phyloP scores from a whole-genome alignment of 2,329 filamentous ascomycete genomes.

The Penicillium crustosum region DNA sequence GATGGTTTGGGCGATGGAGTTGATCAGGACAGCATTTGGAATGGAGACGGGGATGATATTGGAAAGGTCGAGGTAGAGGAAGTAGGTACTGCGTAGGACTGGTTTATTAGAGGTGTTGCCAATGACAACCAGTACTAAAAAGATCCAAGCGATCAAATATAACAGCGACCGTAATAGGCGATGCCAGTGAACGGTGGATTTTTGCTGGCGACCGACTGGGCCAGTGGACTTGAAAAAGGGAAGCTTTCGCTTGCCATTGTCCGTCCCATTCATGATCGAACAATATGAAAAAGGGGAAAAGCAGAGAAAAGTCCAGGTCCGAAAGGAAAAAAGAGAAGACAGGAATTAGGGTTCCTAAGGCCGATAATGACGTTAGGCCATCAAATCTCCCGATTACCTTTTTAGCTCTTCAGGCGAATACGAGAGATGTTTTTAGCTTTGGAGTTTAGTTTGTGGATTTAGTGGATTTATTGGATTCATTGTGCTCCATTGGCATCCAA shows the following conservation, averaged over 20 bases:
- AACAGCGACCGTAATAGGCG: constrained; percentile 65
- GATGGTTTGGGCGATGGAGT: constrained; percentile 80
- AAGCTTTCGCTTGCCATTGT: constrained; percentile 24
- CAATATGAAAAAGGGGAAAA: not conserved
- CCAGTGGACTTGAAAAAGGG: constrained; percentile 28
- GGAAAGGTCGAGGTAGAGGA: constrained; percentile 79
- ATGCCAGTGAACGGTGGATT: constrained; percentile 52
- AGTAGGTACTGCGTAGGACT: constrained; percentile 71
- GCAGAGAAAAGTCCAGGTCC: not conserved
- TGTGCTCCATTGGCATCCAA: not conserved
- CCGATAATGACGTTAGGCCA: constrained; percentile 14
- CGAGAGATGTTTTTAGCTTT: too few species aligned
- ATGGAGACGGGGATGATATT: constrained; percentile 74
- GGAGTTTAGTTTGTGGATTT: too few species aligned
- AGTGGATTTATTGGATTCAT: too few species aligned
- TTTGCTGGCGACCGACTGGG: constrained; percentile 30
- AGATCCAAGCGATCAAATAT: constrained; percentile 73
- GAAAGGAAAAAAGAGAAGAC: not conserved
- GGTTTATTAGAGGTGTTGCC: constrained; percentile 67
- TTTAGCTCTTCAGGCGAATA: not conserved
- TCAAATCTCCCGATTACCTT: not conserved
- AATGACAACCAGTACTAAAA: constrained; percentile 77
- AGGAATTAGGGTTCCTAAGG: not conserved
- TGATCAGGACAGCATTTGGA: constrained; percentile 73
- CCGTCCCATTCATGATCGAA: constrained; percentile 17